A percentile compares a stretch with the other conserved stretches of the same genome.
phyloP scores from a whole-genome alignment of 1,139 yeast genomes.

The Arxiozyma heterogenica region DNA sequence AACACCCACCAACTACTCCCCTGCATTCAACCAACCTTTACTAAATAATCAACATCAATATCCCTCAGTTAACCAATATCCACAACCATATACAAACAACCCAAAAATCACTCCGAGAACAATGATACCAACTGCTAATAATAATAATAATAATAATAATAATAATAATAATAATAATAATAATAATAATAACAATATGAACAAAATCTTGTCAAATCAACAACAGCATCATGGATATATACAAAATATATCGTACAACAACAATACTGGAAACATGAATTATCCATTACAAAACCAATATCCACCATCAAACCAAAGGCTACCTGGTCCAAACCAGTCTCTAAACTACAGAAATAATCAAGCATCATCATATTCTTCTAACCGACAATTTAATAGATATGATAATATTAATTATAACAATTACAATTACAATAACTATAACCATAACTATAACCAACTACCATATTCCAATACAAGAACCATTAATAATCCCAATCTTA shows the following conservation, averaged over 20 bases:
- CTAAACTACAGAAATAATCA: not conserved
- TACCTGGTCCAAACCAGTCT: not conserved
- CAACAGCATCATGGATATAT: not conserved
- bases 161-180: not conserved
- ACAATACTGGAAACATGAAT: not conserved
- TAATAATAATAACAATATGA: not conserved
- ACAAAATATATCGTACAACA: not conserved
- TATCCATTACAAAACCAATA: not conserved
- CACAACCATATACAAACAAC: not conserved
- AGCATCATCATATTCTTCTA: not conserved
- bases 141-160: not conserved
- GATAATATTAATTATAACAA: no score
- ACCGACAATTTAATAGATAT: not conserved
- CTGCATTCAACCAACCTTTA: not conserved
- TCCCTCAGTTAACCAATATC: not conserved
- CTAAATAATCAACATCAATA: not conserved
- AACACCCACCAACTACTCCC: not conserved
- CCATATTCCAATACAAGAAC: not conserved
- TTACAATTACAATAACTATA: not conserved
- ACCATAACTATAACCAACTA: not conserved
- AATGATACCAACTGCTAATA: not conserved
- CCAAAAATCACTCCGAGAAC: not conserved
- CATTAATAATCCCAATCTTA: not conserved
- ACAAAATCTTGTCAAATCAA: not conserved
- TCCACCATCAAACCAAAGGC: conserved; percentile 1